Conservation (phyloP, 2,329 filamentous ascomycete species). For the Botrytis deweyae region DNA sequence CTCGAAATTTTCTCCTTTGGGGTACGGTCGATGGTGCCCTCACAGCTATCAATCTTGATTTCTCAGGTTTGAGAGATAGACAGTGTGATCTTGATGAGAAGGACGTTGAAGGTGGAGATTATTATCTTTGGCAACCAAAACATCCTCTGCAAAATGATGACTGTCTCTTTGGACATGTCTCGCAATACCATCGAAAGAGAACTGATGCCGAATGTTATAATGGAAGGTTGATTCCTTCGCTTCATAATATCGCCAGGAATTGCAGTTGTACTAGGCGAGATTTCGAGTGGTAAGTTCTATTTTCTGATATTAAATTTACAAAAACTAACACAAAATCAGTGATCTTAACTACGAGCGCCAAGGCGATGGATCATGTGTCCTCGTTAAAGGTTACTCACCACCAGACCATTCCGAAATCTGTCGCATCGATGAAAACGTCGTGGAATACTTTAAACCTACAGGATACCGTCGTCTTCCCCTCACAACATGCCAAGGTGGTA, state of each 20-base stretch:
- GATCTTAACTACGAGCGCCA: conserved; percentile 92
- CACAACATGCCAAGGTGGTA: conserved; percentile 78
- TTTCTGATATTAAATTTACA: background rate
- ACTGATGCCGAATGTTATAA: conserved; percentile 79
- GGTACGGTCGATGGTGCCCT: conserved; percentile 58
- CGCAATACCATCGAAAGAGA: conserved; percentile 89
- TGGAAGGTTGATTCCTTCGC: conserved; percentile 65
- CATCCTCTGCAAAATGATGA: conserved; percentile 76
- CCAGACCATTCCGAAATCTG: conserved; percentile 60
- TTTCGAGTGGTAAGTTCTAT: conserved; percentile 77
- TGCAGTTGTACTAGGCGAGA: conserved; percentile 83
- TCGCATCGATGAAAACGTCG: conserved; percentile 61
- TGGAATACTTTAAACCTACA: conserved; percentile 80
- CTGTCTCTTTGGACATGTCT: conserved; percentile 89
- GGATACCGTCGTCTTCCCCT: conserved; percentile 89
- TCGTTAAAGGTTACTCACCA: conserved; percentile 72
- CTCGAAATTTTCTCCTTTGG: conserved; percentile 91
- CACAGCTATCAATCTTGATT: conserved; percentile 82
- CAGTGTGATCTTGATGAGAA: conserved; percentile 68
- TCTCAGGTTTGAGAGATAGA: conserved; percentile 73
- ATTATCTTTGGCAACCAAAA: conserved; percentile 81
- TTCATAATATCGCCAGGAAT: conserved; percentile 69
- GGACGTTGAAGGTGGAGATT: conserved; percentile 64
- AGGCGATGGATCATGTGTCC: conserved; percentile 70
- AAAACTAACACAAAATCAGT: conserved; percentile 41